A percentile compares a stretch with the other conserved stretches of the same genome.
These are phyloP conservation scores for Cercophora samala DNA, from an alignment of 495 filamentous ascomycete genomes.

Conservation along the genomic window DNA sequence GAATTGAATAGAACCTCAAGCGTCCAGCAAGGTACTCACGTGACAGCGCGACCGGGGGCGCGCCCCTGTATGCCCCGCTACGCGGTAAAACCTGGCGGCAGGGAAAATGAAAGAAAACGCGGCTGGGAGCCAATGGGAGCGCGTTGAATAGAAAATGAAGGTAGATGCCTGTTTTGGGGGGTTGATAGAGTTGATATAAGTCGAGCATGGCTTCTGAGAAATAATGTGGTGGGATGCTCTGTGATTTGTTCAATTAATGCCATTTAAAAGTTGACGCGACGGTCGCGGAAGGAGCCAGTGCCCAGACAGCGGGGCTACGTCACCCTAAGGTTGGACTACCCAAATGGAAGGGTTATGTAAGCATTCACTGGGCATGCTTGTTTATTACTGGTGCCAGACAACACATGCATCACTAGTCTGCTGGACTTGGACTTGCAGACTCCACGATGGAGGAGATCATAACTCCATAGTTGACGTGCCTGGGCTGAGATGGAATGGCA, in stretches of 20 bases:
- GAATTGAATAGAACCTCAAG: background rate
- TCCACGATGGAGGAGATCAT: background rate
- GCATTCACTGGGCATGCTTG: background rate
- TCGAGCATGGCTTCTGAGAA: background rate
- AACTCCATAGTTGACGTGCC: background rate
- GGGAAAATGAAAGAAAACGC: background rate
- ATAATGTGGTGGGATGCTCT: constrained; percentile 5
- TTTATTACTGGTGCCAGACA: background rate
- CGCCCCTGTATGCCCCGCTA: background rate
- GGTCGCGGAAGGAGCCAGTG: background rate
- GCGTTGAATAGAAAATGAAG: background rate
- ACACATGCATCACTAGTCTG: background rate
- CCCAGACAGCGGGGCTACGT: constrained; percentile 7
- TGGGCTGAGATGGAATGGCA: background rate
- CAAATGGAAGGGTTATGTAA: background rate
- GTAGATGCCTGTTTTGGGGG: background rate
- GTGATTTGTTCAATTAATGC: background rate
- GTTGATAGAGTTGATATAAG: background rate
- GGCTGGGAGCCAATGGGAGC: background rate
- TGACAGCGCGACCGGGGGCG: constrained; percentile 1
- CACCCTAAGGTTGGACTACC: background rate
- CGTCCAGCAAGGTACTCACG: background rate
- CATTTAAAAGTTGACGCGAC: constrained; percentile 16
- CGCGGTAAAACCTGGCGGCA: background rate
- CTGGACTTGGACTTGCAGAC: background rate